Evolutionary conservation across 176 grass and related monocot species (phyloP).

Genomic region (maize (Zea mays)): DNA sequence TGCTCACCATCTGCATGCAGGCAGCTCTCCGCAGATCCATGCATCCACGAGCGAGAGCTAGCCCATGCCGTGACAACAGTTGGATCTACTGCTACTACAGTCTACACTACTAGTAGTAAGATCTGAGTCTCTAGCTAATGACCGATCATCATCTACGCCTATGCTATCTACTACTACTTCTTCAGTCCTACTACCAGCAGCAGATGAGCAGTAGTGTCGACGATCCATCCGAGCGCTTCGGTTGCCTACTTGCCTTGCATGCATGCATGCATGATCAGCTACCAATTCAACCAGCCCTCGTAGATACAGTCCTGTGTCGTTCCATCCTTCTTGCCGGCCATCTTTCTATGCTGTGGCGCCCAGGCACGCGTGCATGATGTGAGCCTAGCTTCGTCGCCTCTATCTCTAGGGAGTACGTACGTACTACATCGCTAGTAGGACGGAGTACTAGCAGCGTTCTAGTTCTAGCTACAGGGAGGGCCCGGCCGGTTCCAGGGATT

Average conservation of each 20-base stretch:
- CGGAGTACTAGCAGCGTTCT: too few relatives aligned
- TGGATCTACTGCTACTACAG: background rate
- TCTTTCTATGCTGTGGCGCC: too few relatives aligned
- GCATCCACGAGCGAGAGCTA: background rate
- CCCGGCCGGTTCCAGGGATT: too few relatives aligned
- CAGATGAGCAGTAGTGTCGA: too few relatives aligned
- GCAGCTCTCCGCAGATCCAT: background rate
- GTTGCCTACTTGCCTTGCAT: background rate
- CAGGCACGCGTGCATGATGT: too few relatives aligned
- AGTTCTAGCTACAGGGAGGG: too few relatives aligned
- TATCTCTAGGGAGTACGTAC: too few relatives aligned
- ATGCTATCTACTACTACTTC: background rate
- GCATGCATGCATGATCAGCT: background rate
- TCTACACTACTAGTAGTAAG: too few relatives aligned
- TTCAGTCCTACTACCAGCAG: background rate
- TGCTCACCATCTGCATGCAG: background rate
- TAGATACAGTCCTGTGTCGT: background rate
- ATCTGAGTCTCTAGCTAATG: background rate
- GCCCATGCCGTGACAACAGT: background rate
- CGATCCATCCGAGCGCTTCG: too few relatives aligned
- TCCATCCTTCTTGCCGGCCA: constrained; percentile 9
- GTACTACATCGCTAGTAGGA: too few relatives aligned
- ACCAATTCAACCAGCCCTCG: background rate
- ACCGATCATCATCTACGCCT: background rate
- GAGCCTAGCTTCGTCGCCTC: too few relatives aligned